Evolutionary conservation across 805 yeast species (phyloP), one percentile per base, ranked within the genome.

Genomic region (Teunomyces gatunensis): DNA sequence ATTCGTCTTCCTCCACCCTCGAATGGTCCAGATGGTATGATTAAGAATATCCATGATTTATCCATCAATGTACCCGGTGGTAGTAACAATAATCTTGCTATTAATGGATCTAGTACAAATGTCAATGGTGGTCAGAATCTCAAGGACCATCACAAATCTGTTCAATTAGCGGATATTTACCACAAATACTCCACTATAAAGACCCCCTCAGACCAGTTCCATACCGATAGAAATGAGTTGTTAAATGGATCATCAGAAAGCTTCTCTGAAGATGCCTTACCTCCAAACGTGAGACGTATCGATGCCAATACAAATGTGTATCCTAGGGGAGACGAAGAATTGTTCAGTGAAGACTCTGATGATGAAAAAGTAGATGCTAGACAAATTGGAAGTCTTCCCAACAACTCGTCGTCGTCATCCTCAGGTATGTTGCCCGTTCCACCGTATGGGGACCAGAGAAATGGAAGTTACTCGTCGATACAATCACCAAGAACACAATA

Each of bases 401-500:
- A 35, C 39, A 32, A 27, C 29, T 23, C 48, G 3, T 45, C 42
- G 34, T 45, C 28, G 4, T 46, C 52, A n/a, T 18, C 48, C 20
- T 12, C 45, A 6, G 46, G 44, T 35, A 27, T 35, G 5, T 60
- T 68, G 46, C 48, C 54, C 12, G 63, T 62, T 30, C 68, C 71
- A 2, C 51, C 57, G 11, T 55, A 58, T 29, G 44, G 44, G 9
- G 60, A 56, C 18, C 53, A 62, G 35, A 56, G 74, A 32, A 65
- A 66, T 52, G 59, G 65, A 30, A 63, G 70, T 42, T 58, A 64
- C 50, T 65, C 75, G 1, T 68, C 74, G 3, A 74, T 71, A 32
- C 70, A 68, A 46, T 66, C 73, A 4, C 77, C 78, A 6, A 64
- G 62, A 64, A 69, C 77, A 1, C 78, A 73, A 51, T 72, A 69